phyloP scores from a whole-genome alignment of 352 stramenopile species.

The Globisporangium recalcitrans region DNA sequence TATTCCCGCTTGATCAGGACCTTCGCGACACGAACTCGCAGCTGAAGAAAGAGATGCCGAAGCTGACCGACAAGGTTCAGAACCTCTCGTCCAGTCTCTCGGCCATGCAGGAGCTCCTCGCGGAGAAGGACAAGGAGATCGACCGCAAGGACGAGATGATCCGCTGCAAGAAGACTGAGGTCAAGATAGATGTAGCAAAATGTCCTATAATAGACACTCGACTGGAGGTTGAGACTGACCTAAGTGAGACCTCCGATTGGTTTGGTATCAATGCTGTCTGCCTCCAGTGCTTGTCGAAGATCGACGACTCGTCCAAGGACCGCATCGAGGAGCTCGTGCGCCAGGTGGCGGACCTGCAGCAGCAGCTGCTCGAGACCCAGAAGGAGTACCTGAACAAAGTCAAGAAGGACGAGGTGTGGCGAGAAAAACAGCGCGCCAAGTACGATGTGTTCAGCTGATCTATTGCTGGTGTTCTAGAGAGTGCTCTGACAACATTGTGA shows the following conservation, averaged over 20 bases:
- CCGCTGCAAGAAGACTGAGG: slow-evolving; percentile 70
- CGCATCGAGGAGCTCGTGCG: slow-evolving; percentile 74
- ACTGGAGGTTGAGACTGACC: too few relatives aligned
- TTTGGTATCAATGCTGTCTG: background rate
- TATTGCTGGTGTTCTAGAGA: background rate
- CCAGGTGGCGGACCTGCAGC: slow-evolving; percentile 62
- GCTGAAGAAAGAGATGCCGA: slow-evolving; percentile 60
- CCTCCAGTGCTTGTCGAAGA: slow-evolving; percentile 46
- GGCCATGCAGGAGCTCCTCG: slow-evolving; percentile 42
- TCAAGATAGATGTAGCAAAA: slow-evolving; percentile 28
- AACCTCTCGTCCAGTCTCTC: slow-evolving; percentile 44
- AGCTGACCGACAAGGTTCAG: slow-evolving; percentile 40
- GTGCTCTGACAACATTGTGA: background rate
- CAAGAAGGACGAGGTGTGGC: slow-evolving; percentile 62
- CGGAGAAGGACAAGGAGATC: slow-evolving; percentile 56
- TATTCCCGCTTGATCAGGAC: slow-evolving; percentile 21
- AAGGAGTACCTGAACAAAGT: slow-evolving; percentile 79
- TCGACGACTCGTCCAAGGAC: slow-evolving; percentile 72
- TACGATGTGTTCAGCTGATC: slow-evolving; percentile 9
- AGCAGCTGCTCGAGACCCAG: slow-evolving; percentile 71
- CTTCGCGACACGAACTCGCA: slow-evolving; percentile 56
- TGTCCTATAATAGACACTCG: background rate
- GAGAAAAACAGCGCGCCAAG: slow-evolving; percentile 62
- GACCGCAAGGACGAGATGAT: slow-evolving; percentile 61
- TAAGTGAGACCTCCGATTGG: background rate